Evolutionary conservation across 805 yeast species (phyloP), one percentile per base, ranked within the genome.

Genomic region (Ogataea siamensis): DNA sequence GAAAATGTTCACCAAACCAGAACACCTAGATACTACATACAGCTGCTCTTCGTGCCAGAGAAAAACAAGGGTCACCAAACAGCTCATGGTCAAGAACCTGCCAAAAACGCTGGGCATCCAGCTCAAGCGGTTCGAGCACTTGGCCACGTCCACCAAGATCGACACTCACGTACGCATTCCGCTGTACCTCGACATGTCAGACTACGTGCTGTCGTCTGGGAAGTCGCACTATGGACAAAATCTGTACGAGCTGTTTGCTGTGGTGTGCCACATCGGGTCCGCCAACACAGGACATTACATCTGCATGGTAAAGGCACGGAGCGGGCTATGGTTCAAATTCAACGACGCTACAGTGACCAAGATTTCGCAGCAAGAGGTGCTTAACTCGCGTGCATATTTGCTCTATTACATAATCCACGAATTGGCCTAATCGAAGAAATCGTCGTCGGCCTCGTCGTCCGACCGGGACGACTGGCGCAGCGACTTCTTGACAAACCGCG

Each of bases 281-380:
- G 93, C 91, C 5, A 87, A 87, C 57, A 93, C 97, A 2, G 99
- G 99, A 8, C 99, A 93, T 60, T 93, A 93, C 58, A 74, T 89
- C 10, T 82, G 93, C 12, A 71, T 81, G 52, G 74, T 86, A 44
- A 91, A 89, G 56, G 75, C 70, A 38, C 67, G 75, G n/a, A 73
- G 76, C 28, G 84, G 87, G 2, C 71, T 74, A 51, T 93, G 99
- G 99, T 83, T 83, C 57, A 80, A 78, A 57, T 89, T 88, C 58
- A 96, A 93, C 56, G 99, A 93, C 64, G 79, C 93, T 12, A 78
- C 80, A 52, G 83, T 93, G 10, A 76, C 88, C 2, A 59, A 76
- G 39, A 73, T 87, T 8, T 60, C 78, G 7, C 77, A 72, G 37
- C 76, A 77, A 32, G 80, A 80, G 40, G 95, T 89, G 10, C 64